A percentile compares a stretch with the other conserved stretches of the same genome.
These are phyloP conservation scores for Prunus mongolica DNA, from an alignment of 306 rosid species.

Conservation along the genomic window DNA sequence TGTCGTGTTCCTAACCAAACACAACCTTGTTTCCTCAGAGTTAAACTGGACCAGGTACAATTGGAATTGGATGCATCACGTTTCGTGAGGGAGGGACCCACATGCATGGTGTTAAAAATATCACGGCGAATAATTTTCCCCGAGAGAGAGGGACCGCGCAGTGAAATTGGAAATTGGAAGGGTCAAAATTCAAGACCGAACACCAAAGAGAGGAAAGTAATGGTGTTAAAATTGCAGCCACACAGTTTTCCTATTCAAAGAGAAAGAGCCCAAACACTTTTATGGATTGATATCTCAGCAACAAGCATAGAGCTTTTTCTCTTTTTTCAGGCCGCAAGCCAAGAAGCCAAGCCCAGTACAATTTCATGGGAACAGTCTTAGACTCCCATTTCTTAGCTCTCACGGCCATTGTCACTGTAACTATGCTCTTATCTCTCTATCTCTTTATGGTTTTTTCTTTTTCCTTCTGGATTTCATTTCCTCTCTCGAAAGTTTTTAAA, in stretches of 20 bases:
- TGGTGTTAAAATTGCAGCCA: conserved; percentile 30
- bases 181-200: neutral
- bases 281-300: neutral
- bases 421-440: neutral
- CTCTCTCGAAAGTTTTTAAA: neutral
- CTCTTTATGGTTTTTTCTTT: neutral
- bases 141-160: too few species aligned
- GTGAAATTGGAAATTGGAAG: neutral
- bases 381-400: conserved; percentile 82
- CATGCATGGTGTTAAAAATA: neutral
- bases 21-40: too few species aligned
- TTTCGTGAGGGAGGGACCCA: too few species aligned
- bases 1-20: too few species aligned
- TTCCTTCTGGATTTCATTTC: conserved; percentile 8
- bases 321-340: too few species aligned
- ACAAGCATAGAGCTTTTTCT: neutral
- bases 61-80: too few species aligned
- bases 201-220: neutral
- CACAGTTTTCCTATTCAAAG: neutral
- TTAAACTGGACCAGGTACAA: too few species aligned
- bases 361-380: conserved; percentile 60
- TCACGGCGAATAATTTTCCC: neutral
- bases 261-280: neutral
- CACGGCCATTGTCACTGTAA: conserved; percentile 85
- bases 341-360: neutral